Evolutionary conservation across 257 asterid genomes (phyloP).

Genomic region (Verbena officinalis): DNA sequence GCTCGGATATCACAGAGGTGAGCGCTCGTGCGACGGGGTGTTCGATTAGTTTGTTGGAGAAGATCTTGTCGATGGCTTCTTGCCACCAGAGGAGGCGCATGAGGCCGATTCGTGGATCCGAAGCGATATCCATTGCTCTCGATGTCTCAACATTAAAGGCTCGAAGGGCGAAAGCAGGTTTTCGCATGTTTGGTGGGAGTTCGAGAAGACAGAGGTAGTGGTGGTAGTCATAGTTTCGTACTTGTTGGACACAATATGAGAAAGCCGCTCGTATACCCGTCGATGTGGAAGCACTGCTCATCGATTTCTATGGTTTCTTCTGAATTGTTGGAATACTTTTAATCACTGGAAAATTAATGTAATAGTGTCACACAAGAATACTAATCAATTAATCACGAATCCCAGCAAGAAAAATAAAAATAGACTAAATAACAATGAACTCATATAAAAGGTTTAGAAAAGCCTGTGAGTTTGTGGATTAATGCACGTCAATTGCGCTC

Average conservation of each 20-base stretch:
- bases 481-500: no score
- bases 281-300: constrained; percentile 56
- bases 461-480: no score
- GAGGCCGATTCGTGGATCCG: constrained; percentile 93
- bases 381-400: no score
- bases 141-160: constrained; percentile 93
- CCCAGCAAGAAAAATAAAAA: no score
- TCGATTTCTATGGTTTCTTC: no score
- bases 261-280: constrained; percentile 61
- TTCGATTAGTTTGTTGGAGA: constrained; percentile 67
- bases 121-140: constrained; percentile 89
- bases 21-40: constrained; percentile 66
- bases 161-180: constrained; percentile 83
- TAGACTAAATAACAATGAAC: no score
- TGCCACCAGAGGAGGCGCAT: constrained; percentile 98
- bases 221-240: constrained; percentile 85
- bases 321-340: no score
- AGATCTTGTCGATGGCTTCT: constrained; percentile 87
- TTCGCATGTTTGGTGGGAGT: constrained; percentile 84
- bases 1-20: background rate
- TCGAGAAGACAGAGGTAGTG: constrained; percentile 98
- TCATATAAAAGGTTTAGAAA: no score
- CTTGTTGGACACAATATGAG: constrained; percentile 91
- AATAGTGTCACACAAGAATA: no score
- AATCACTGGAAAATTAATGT: no score